Conservation (phyloP, 495 filamentous ascomycete species). For the Rusavskia elegans region DNA sequence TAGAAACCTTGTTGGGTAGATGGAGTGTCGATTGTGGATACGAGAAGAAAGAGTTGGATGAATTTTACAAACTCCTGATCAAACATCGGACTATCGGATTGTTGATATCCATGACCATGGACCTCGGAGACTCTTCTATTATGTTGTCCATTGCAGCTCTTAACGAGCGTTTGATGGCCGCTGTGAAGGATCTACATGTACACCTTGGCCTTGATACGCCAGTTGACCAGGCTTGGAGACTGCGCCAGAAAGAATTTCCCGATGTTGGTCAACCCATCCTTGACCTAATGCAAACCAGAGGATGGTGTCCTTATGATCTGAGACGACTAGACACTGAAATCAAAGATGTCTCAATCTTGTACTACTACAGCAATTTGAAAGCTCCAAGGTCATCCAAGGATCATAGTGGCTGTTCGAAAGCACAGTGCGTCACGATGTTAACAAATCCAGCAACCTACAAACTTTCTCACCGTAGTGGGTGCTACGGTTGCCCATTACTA, state of each 20-base stretch:
- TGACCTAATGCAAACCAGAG: neutral
- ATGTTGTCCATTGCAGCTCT: neutral
- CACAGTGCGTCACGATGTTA: neutral
- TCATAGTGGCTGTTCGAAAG: neutral
- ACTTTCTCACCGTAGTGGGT: neutral
- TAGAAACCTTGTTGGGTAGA: neutral
- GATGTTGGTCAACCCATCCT: neutral
- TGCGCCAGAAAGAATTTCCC: neutral
- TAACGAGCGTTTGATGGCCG: neutral
- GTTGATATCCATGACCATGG: neutral
- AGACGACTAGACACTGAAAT: neutral
- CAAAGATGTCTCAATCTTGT: neutral
- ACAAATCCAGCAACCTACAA: neutral
- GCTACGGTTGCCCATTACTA: neutral
- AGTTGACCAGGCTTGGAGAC: neutral
- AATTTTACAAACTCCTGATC: neutral
- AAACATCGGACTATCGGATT: neutral
- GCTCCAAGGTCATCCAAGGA: neutral
- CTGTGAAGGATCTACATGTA: neutral
- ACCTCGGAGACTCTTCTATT: neutral
- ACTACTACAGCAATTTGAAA: slow-evolving; percentile 1
- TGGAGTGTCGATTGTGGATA: neutral
- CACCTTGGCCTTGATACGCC: neutral
- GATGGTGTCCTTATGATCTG: slow-evolving; percentile 1
- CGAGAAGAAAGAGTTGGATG: neutral